Conservation (phyloP, 257 asterid genomes). For the Scutellaria galericulata region DNA sequence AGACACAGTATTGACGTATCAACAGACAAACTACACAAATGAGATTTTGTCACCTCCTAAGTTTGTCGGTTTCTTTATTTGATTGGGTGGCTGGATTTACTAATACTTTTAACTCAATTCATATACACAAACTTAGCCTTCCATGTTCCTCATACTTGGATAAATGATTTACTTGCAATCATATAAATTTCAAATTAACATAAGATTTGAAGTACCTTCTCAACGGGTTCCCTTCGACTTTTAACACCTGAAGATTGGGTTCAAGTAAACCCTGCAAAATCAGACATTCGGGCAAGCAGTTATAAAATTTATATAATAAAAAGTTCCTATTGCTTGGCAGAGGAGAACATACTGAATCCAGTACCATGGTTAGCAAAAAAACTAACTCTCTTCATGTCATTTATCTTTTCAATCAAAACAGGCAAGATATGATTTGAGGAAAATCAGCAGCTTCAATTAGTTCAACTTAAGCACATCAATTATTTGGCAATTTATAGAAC, state of each 20-base stretch:
- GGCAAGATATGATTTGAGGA: conserved; percentile 12
- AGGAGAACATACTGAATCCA: conserved; percentile 4
- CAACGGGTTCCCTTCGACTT: conserved; percentile 87
- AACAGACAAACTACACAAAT: not conserved
- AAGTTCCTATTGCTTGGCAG: not conserved
- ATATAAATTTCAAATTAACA: not conserved
- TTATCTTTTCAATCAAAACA: conserved; percentile 28
- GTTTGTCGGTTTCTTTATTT: not conserved
- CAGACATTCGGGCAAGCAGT: conserved; percentile 24
- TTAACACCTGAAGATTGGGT: conserved; percentile 76
- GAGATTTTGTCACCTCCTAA: not conserved
- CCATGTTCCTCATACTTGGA: conserved; percentile 13
- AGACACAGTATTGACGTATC: not conserved
- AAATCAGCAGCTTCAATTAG: conserved; percentile 19
- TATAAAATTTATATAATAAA: not conserved
- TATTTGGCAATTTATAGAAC: conserved; percentile 18
- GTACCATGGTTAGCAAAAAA: not conserved
- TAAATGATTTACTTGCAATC: conserved; percentile 1
- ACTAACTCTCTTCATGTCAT: not conserved
- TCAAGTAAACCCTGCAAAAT: conserved; percentile 88
- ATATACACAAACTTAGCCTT: conserved; percentile 4
- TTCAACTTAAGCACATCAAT: conserved; percentile 13
- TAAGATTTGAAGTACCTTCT: conserved; percentile 68
- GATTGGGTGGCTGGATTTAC: not conserved
- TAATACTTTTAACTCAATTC: conserved; percentile 17